Evolutionary conservation across 2,329 filamentous ascomycete species (phyloP).

Genomic region (Fusarium caatingaense): DNA sequence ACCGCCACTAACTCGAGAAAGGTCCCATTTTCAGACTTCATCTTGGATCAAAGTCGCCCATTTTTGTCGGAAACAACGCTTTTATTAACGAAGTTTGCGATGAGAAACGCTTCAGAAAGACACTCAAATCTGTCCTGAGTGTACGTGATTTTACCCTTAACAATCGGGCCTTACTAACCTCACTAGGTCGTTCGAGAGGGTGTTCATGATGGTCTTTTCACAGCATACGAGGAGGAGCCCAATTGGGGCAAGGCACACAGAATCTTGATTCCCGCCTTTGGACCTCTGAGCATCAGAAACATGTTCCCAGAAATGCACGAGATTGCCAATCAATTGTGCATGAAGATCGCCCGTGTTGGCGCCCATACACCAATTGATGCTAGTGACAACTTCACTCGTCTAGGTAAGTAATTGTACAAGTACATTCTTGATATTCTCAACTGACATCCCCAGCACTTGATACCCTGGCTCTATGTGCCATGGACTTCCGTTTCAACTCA

Average conservation of each 20-base stretch:
- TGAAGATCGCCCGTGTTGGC: slow-evolving; percentile 77
- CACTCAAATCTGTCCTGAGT: slow-evolving; percentile 60
- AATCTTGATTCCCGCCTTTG: slow-evolving; percentile 75
- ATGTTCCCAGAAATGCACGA: slow-evolving; percentile 80
- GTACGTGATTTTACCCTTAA: slow-evolving; percentile 39
- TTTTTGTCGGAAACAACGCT: slow-evolving; percentile 64
- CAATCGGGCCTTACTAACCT: slow-evolving; percentile 2
- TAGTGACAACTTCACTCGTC: slow-evolving; percentile 76
- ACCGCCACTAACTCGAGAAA: slow-evolving; percentile 14
- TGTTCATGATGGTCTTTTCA: slow-evolving; percentile 75
- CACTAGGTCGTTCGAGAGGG: slow-evolving; percentile 66
- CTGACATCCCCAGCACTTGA: slow-evolving; percentile 65
- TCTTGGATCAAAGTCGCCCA: slow-evolving; percentile 23
- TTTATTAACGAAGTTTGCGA: slow-evolving; percentile 73
- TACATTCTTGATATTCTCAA: too few relatives aligned
- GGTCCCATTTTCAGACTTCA: slow-evolving; percentile 41
- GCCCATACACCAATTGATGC: slow-evolving; percentile 66
- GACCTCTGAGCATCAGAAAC: slow-evolving; percentile 71
- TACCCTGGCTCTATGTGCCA: slow-evolving; percentile 76
- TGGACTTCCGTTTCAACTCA: slow-evolving; percentile 79
- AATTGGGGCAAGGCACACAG: slow-evolving; percentile 77
- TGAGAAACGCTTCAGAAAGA: slow-evolving; percentile 74
- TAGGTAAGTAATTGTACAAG: slow-evolving; percentile 53
- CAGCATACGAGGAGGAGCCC: slow-evolving; percentile 62
- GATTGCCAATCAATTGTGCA: slow-evolving; percentile 71